Percentiles rank a stretch among this genome's conserved stretches.
Conservation (phyloP, 2,329 filamentous ascomycete species). For the Fonsecaea pedrosoi region DNA sequence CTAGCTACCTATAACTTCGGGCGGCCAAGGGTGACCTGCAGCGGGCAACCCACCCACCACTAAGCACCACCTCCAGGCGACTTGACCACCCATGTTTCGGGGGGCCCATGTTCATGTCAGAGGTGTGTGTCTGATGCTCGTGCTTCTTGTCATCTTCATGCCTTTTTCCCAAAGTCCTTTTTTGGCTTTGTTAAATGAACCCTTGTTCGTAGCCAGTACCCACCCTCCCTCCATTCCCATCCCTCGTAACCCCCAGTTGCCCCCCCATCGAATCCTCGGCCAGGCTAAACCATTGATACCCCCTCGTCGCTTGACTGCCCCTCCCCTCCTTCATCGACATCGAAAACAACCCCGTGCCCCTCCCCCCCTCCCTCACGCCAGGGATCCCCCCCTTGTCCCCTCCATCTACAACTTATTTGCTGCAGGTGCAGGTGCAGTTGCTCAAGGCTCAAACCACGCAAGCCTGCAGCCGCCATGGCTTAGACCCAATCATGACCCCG, state of each 20-base stretch:
- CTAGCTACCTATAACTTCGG: neutral
- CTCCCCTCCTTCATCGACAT: too few relatives aligned
- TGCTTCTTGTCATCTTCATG: constrained; percentile 5
- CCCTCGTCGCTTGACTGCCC: too few relatives aligned
- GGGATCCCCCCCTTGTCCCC: constrained; percentile 7
- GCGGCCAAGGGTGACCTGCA: constrained; percentile 1
- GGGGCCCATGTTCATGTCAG: too few relatives aligned
- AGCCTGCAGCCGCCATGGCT: constrained; percentile 15
- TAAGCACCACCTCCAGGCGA: neutral
- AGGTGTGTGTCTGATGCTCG: neutral
- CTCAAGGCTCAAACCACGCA: constrained; percentile 22
- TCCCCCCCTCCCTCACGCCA: too few relatives aligned
- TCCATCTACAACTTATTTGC: constrained; percentile 14
- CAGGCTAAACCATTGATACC: too few relatives aligned
- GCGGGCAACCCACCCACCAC: constrained; percentile 4
- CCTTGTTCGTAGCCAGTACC: constrained; percentile 2
- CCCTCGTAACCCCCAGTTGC: neutral
- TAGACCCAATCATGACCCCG: constrained; percentile 26
- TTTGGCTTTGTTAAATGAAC: constrained; percentile 3
- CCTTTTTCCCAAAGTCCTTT: neutral
- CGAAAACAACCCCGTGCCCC: too few relatives aligned
- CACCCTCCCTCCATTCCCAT: neutral
- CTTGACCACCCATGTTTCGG: neutral
- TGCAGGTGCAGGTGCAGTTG: constrained; percentile 18
- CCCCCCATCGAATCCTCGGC: too few relatives aligned